Evolutionary conservation across 805 yeast species (phyloP), one percentile per base, ranked within the genome.

Genomic region (Yamadazyma laniorum): DNA sequence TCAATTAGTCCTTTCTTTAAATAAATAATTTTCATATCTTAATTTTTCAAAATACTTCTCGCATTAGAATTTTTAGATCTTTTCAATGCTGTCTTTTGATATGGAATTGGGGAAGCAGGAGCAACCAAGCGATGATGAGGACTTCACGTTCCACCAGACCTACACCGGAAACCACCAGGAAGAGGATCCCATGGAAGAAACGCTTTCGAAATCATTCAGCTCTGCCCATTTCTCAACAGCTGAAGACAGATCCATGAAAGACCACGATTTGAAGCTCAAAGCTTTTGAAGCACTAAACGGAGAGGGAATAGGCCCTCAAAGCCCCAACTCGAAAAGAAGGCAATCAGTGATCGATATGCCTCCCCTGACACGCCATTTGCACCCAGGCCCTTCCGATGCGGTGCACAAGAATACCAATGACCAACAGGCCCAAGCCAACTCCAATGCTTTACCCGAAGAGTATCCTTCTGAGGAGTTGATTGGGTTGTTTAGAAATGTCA

Each of bases 391-490:
- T 6, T 9, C 47, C 17, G 29, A 29, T 12, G 50, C 50, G 5
- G 42, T 43, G 14, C 47, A 46, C 37, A 34, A 42, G 21, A 41
- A 43, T 27, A 27, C 38, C 25, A 42, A 39, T 18, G 28, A 9
- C 18, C 45, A 38, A 22, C 39, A 25, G 13, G 29, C 22, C 21
- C 38, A 18, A 11, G 32, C 38, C 3, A 38, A 41, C 34, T 33
- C 43, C 25, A 51, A 47, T 32, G 52, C 49, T 8, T 43, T 53
- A 25, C 58, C 58, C 1, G 70, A 70, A 34, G 85, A 80, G 34
- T 65, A 69, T 29, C 86, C 90, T 1, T 79, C 89, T 0, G 76
- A 75, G 4, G 95, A 85, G 47, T 63, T 85, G 47, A 64, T 82
- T 39, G 80, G 75, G 38, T 65, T 85, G 32, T 85, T 78, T 53